A percentile compares a stretch with the other conserved stretches of the same genome.
Conservation (phyloP, 192 early-diverging fungal species). For the Entomortierella lignicola region DNA sequence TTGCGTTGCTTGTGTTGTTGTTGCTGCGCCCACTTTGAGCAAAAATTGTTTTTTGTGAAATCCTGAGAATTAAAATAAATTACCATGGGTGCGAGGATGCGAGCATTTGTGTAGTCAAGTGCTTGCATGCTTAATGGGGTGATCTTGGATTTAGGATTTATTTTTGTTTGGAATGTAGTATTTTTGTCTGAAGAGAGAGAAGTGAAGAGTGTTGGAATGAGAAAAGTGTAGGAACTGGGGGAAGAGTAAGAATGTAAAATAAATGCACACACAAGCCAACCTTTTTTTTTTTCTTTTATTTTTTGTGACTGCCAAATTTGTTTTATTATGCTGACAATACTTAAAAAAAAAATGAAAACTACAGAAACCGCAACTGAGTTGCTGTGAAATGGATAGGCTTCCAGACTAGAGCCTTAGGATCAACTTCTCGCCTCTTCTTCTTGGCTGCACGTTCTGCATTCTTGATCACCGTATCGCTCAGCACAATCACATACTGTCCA, state of each 20-base stretch:
- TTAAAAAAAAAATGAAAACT: too few relatives aligned
- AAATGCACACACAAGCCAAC: too few relatives aligned
- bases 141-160: background rate
- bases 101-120: conserved; percentile 62
- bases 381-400: conserved; percentile 83
- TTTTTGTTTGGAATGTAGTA: background rate
- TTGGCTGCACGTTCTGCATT: conserved; percentile 80
- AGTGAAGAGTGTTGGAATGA: too few relatives aligned
- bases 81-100: conserved; percentile 98
- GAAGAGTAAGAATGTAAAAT: background rate
- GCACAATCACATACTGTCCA: conserved; percentile 88
- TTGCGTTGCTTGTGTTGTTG: background rate
- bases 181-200: too few relatives aligned
- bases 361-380: conserved; percentile 79
- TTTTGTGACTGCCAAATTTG: conserved; percentile 2
- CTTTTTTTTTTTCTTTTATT: conserved; percentile 7
- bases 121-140: conserved; percentile 20
- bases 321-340: too few relatives aligned
- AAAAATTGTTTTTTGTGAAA: background rate
- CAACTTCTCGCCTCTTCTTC: conserved; percentile 86
- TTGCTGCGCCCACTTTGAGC: background rate
- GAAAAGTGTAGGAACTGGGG: background rate
- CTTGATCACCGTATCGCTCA: conserved; percentile 89
- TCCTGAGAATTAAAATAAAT: background rate
- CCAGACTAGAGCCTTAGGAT: conserved; percentile 83